Evolutionary conservation across 2,329 filamentous ascomycete genomes (phyloP).

Genomic region (Fusarium floridanum): DNA sequence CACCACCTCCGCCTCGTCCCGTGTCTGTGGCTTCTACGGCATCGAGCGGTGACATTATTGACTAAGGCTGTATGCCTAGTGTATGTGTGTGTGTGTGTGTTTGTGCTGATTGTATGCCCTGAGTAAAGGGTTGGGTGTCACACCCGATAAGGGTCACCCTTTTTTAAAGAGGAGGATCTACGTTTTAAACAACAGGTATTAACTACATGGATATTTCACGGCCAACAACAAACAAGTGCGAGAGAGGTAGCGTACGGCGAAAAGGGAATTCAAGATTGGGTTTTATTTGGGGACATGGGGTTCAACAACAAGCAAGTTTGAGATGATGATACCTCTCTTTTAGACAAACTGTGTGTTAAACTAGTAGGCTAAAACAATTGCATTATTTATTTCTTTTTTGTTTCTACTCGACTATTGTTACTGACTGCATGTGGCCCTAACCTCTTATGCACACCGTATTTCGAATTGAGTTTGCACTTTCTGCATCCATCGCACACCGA

Average conservation of each 20-base stretch:
- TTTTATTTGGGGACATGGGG: not conserved
- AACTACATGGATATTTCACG: not conserved
- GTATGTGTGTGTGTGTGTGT: no score
- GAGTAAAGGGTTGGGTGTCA: not conserved
- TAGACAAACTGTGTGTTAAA: not conserved
- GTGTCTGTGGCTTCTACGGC: constrained; percentile 27
- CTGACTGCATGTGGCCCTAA: not conserved
- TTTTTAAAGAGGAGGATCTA: not conserved
- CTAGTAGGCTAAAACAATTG: not conserved
- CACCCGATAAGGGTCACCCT: not conserved
- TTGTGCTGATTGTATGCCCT: not conserved
- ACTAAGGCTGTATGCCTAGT: constrained; percentile 3
- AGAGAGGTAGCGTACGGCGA: not conserved
- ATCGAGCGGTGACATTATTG: constrained; percentile 24
- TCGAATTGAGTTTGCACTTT: constrained; percentile 1
- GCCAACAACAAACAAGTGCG: not conserved
- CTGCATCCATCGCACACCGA: not conserved
- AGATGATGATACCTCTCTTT: not conserved
- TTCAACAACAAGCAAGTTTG: not conserved
- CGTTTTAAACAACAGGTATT: not conserved
- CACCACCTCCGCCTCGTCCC: constrained; percentile 33
- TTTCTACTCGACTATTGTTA: not conserved
- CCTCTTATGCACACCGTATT: not conserved
- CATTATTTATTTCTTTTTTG: not conserved
- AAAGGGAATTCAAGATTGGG: not conserved